Evolutionary conservation across 305 asterid species (phyloP).

Genomic region (Stenogyne calaminthoides): DNA sequence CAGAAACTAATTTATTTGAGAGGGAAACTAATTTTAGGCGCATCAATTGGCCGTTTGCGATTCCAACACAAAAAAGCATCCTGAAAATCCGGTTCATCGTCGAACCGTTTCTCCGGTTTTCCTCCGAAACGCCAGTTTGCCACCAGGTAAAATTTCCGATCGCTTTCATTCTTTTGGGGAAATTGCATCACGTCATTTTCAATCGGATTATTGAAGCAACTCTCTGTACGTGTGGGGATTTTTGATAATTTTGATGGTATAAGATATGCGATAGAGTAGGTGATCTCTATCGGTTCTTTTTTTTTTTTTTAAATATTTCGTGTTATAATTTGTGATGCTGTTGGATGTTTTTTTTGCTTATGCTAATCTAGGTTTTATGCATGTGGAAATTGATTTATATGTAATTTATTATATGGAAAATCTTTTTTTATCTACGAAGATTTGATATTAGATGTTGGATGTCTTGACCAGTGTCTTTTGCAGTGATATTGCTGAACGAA

Average conservation of each 20-base stretch:
- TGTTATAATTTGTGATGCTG: neutral
- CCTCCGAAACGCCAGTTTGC: constrained; percentile 25
- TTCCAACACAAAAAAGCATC: neutral
- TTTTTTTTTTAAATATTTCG: too few relatives aligned
- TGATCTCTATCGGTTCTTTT: too few relatives aligned
- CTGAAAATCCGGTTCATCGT: constrained; percentile 3
- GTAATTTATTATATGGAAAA: neutral
- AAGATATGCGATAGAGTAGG: too few relatives aligned
- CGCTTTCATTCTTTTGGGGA: neutral
- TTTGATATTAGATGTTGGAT: constrained; percentile 1
- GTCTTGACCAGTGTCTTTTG: neutral
- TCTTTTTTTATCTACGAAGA: neutral
- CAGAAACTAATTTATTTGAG: too few relatives aligned
- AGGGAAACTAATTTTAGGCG: neutral
- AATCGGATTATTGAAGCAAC: neutral
- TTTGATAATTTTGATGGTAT: neutral
- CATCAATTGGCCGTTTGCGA: neutral
- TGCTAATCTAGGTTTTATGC: constrained; percentile 9
- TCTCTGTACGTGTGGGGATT: neutral
- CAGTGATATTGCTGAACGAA: neutral
- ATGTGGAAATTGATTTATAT: neutral
- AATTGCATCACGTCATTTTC: constrained; percentile 5
- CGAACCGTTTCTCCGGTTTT: constrained; percentile 25
- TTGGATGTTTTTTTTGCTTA: neutral
- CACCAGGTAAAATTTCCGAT: constrained; percentile 33